A percentile compares a stretch with the other conserved stretches of the same genome.
These are phyloP conservation scores for Tulasnella sp. DNA, from an alignment of 768 basidiomycete genomes.

Conservation along the genomic window DNA sequence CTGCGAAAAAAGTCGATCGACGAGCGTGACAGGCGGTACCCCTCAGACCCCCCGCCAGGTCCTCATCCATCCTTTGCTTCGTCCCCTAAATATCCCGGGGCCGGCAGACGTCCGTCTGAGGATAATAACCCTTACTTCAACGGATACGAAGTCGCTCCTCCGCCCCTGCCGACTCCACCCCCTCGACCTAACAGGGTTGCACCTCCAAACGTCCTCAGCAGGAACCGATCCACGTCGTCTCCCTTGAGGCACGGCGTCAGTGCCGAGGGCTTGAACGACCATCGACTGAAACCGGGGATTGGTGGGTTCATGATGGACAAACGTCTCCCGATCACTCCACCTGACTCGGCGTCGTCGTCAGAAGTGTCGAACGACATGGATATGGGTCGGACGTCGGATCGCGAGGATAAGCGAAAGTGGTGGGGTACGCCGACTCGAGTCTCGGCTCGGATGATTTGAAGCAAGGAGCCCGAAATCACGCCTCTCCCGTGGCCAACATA, in stretches of 20 bases:
- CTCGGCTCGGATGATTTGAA: background rate
- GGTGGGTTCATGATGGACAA: background rate
- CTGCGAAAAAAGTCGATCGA: background rate
- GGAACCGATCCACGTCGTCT: background rate
- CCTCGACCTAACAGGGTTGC: background rate
- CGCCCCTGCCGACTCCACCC: background rate
- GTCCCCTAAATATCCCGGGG: background rate
- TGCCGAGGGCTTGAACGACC: background rate
- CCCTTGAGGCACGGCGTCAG: background rate
- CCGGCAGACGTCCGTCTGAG: background rate
- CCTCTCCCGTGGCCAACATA: background rate
- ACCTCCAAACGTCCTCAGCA: background rate
- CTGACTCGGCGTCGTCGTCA: slow-evolving; percentile 7
- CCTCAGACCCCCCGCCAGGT: background rate
- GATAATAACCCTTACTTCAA: background rate
- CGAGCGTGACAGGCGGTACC: background rate
- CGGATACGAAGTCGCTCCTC: background rate
- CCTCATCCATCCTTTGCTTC: background rate
- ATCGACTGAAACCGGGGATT: background rate
- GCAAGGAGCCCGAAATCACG: background rate
- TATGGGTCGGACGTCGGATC: background rate
- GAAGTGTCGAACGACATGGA: slow-evolving; percentile 4
- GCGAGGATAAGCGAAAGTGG: background rate
- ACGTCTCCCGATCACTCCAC: background rate
- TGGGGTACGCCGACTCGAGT: background rate